Base-by-base conservation (phyloP, 1,284 basidiomycete genomes). In the Leccinum laetum region DNA sequence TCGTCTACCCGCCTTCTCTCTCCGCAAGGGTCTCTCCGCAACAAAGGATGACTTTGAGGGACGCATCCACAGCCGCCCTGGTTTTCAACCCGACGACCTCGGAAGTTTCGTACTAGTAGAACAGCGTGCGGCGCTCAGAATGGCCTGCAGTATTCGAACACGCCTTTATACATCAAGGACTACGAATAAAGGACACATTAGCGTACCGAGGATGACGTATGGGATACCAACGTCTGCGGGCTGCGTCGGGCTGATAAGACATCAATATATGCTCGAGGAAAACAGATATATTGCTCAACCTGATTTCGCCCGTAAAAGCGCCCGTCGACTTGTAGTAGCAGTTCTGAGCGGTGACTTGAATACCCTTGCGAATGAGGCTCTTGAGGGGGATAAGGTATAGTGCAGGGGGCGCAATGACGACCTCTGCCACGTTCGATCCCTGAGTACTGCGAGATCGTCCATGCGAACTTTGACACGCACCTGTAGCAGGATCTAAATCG, bases 41-140 rank as follows among this genome's bases (percentile, higher is more conserved):
- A 81, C 97, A 99, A 69, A 98, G 91, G 75, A 99, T 98, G 70
- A 99, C 93, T 66, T 86, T 90, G 69, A 99, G 85, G 9, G 84
- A 85, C 1, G 84, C 82, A 61, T 87, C 87, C 69, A 98, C 80
- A 8, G 96, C 93, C 5, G 21, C 21, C 21, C 21, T 21, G 21
- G 21, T 21, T 21, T 21, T 21, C 21, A 86, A 82, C 16, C 94
- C 96, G 66, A 99, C 91, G 63, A 92, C 73, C 67, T 87, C 87
- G 69, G 32, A 95, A 26, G 88, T 86, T 79, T 99, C 98, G 76
- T 89, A 84, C 32, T 32, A 32, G 32, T 32, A 35, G 85, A 99
- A 99, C 70, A 98, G 79, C 5, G 93, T 92, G 65, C 97, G 91
- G 70, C 98, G 93, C 80, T 99, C 98, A 58, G 96, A 98, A 85